These are phyloP conservation scores for Yamadazyma olivae DNA, from an alignment of 805 yeast genomes.

Conservation along the genomic window DNA sequence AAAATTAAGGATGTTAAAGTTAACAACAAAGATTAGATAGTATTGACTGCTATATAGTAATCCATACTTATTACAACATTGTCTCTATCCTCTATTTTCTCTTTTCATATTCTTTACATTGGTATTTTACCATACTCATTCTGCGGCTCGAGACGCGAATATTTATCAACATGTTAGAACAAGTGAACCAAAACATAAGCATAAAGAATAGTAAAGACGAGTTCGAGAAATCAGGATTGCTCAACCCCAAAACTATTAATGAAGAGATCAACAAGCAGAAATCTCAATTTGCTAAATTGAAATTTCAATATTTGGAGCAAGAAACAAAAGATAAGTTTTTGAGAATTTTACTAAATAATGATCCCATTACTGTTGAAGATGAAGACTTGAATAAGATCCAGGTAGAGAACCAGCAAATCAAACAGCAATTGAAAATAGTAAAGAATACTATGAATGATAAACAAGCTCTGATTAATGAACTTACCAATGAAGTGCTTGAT, in stretches of 20 bases:
- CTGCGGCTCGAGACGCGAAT: too few relatives aligned
- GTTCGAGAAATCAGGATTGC: conserved; percentile 13
- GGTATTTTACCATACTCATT: too few relatives aligned
- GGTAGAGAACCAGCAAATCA: conserved; percentile 17
- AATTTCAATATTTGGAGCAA: conserved; percentile 66
- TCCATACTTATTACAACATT: too few relatives aligned
- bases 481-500: conserved; percentile 23
- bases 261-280: conserved; percentile 36
- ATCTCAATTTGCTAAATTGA: conserved; percentile 49
- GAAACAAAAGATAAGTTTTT: conserved; percentile 69
- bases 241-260: conserved; percentile 28
- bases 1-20: conserved; percentile 34
- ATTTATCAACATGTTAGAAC: conserved; percentile 2
- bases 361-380: conserved; percentile 13
- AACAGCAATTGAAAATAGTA: conserved; percentile 21
- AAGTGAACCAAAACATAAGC: conserved; percentile 7
- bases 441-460: conserved; percentile 24
- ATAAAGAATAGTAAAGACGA: conserved; percentile 14
- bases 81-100: too few relatives aligned
- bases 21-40: too few relatives aligned
- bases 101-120: too few relatives aligned
- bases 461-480: conserved; percentile 24
- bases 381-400: conserved; percentile 20
- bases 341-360: conserved; percentile 35
- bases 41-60: too few relatives aligned